These are phyloP conservation scores for Hypoxylon trugodes DNA, from an alignment of 495 filamentous ascomycete genomes.

Conservation along the genomic window DNA sequence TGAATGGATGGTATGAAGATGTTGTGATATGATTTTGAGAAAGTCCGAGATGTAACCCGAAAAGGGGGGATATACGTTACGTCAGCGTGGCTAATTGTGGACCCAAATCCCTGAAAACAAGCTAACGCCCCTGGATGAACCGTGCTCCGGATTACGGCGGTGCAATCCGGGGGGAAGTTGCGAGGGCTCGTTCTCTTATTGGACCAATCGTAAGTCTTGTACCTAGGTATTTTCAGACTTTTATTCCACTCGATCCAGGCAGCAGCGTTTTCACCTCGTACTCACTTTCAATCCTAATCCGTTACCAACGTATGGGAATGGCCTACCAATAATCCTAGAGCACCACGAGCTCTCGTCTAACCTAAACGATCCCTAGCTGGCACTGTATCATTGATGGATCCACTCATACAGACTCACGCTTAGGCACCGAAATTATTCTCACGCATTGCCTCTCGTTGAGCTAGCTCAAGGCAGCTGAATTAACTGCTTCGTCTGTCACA, in stretches of 20 bases:
- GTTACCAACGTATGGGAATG: conserved; percentile 1
- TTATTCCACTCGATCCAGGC: conserved; percentile 26
- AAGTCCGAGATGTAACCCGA: no score
- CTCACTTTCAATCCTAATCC: not conserved
- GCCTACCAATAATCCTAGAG: not conserved
- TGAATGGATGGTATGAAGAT: no score
- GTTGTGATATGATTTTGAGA: no score
- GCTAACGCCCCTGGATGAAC: not conserved
- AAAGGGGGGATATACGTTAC: no score
- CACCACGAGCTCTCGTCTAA: conserved; percentile 10
- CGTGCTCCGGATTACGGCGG: not conserved
- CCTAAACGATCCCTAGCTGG: conserved; percentile 5
- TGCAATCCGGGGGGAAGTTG: not conserved
- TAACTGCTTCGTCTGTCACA: conserved; percentile 7
- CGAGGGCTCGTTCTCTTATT: not conserved
- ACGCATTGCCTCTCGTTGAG: not conserved
- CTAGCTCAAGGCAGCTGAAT: conserved; percentile 37
- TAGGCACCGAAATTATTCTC: conserved; percentile 40
- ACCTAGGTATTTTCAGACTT: conserved; percentile 7
- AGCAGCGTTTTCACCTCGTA: conserved; percentile 31
- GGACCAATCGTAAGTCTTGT: conserved; percentile 8
- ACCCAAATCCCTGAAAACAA: no score
- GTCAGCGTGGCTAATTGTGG: no score
- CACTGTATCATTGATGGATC: conserved; percentile 12
- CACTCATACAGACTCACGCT: conserved; percentile 1